Base-by-base conservation (phyloP, 2,329 filamentous ascomycete genomes). In the Claviceps lovelessii region DNA sequence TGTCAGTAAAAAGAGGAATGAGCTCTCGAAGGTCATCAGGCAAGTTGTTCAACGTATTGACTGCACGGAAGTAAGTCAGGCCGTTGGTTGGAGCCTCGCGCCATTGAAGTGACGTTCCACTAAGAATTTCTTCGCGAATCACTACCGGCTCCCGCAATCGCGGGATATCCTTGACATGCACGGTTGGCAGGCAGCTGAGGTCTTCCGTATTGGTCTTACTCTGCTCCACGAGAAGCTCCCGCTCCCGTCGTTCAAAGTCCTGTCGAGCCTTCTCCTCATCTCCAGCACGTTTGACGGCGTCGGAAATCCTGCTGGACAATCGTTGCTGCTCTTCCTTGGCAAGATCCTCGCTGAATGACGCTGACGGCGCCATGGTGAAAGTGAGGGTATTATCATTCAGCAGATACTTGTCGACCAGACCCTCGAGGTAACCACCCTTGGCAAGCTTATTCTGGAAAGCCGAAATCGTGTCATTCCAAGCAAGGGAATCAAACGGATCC, bases 71-170 rank as follows among this genome's bases (percentile, higher is more conserved):
- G 67, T 98, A 98, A 1, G 91, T 97, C 56, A 98, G 73, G 0
- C 93, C 93, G 63, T 98, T 98, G 0, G 93, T 98, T 2, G 89
- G 87, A 8, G 90, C 89, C 68, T 95, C 88, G 52, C 86, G 84
- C 90, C 90, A 96, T 63, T 96, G 88, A 4, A 93, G 81, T 49
- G 85, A 81, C 45, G 85, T 79, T 42, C 79, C 77, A 46, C 80
- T 78, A 10, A 86, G 67, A 11, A 74, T 72, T n/a, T 86, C 81
- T 58, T 91, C 87, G 54, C 79, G 78, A 45, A 84, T 63, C 3
- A 72, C 64, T 0, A 77, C 68, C 0, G 71, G 69, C 62, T 90
- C 86, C 65, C 87, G 88, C 57, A 80, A 73, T 54, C 90, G 80
- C 0, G 89, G 86, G 56, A 98, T 97, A 63, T 98, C 93, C 59